phyloP scores from a whole-genome alignment of 2,329 filamentous ascomycete genomes.

The Neophaeococcomyces aloes region DNA sequence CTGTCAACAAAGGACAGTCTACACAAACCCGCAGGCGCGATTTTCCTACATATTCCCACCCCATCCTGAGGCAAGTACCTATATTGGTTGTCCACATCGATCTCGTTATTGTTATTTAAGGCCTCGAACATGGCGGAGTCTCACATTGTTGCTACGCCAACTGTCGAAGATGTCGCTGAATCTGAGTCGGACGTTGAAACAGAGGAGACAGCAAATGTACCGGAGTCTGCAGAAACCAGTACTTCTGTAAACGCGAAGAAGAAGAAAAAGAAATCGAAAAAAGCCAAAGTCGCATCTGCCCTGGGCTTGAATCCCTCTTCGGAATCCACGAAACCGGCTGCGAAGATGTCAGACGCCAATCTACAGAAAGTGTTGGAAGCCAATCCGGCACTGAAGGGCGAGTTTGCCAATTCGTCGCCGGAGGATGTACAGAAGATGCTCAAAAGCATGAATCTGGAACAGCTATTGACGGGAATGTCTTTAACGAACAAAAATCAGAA shows the following conservation, averaged over 20 bases:
- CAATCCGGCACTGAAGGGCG: conserved; percentile 55
- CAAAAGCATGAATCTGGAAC: conserved; percentile 37
- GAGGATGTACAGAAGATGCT: conserved; percentile 46
- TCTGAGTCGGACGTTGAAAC: conserved; percentile 19
- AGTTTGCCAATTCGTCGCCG: conserved; percentile 62
- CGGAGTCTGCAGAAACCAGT: conserved; percentile 5
- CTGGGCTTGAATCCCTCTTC: conserved; percentile 12
- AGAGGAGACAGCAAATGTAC: conserved; percentile 3
- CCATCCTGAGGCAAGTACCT: too few relatives aligned
- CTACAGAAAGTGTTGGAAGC: conserved; percentile 31
- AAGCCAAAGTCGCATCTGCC: conserved; percentile 18
- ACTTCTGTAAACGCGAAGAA: conserved; percentile 12
- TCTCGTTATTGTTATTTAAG: too few relatives aligned
- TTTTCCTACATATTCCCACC: too few relatives aligned
- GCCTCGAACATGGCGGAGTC: conserved; percentile 7
- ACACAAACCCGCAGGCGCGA: too few relatives aligned
- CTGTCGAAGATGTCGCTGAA: conserved; percentile 10
- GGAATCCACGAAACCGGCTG: conserved; percentile 14
- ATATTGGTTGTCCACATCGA: too few relatives aligned
- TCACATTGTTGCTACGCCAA: not conserved
- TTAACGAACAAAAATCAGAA: conserved; percentile 79
- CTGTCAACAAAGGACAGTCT: too few relatives aligned
- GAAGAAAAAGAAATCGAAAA: conserved; percentile 22
- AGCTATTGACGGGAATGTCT: conserved; percentile 46
- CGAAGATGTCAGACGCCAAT: conserved; percentile 14